Conservation (phyloP, 139 green algal species). For the Tetratostichococcus sp. region DNA sequence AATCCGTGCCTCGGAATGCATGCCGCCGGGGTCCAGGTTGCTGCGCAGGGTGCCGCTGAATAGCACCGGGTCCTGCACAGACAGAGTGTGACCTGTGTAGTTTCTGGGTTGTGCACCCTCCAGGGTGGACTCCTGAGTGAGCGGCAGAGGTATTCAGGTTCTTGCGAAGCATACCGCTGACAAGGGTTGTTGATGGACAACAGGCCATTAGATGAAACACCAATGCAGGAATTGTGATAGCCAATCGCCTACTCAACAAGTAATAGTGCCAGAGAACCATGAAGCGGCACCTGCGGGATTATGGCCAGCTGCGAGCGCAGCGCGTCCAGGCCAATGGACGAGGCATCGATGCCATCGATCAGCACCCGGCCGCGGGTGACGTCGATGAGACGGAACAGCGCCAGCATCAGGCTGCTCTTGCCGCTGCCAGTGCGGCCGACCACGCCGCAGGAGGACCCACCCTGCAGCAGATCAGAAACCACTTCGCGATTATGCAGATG, state of each 20-base stretch:
- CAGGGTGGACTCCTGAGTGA: too few species aligned
- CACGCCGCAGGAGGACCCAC: conserved; percentile 54
- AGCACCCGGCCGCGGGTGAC: conserved; percentile 55
- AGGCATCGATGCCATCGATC: conserved; percentile 69
- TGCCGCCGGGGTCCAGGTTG: conserved; percentile 78
- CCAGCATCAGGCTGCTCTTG: conserved; percentile 75
- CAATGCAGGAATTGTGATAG: too few species aligned
- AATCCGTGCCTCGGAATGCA: conserved; percentile 47
- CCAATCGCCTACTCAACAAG: too few species aligned
- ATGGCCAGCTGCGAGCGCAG: conserved; percentile 75
- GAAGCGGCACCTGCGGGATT: conserved; percentile 46
- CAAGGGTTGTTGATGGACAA: too few species aligned
- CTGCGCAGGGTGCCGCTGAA: conserved; percentile 74
- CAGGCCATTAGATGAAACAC: too few species aligned
- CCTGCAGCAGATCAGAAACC: conserved; percentile 21
- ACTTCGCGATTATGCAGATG: background rate
- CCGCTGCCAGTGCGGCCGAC: conserved; percentile 75
- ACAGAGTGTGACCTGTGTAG: background rate
- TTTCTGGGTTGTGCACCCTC: too few species aligned
- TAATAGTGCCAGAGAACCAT: too few species aligned
- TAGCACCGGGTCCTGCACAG: conserved; percentile 61
- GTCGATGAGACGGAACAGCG: conserved; percentile 80
- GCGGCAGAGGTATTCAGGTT: too few species aligned
- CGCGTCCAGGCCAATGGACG: conserved; percentile 57
- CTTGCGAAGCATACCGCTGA: too few species aligned